Conservation (phyloP, 345 rosid species). For the Microcos paniculata region DNA sequence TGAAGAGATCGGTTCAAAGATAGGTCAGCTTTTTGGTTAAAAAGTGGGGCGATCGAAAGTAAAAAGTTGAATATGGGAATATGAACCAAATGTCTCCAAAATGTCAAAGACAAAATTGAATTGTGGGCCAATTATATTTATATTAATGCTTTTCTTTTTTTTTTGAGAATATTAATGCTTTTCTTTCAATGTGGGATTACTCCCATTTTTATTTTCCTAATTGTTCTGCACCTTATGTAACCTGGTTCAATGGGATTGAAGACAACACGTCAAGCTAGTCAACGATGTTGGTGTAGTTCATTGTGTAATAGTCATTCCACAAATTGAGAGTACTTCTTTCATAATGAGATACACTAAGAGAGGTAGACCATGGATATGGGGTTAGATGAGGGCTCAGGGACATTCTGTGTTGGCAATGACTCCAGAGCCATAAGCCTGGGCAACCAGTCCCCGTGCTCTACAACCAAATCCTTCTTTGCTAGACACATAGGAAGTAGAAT, state of each 20-base stretch:
- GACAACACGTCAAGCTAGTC: slow-evolving; percentile 34
- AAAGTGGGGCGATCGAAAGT: no score
- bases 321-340: slow-evolving; percentile 26
- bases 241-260: slow-evolving; percentile 37
- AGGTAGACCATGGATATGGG: slow-evolving; percentile 33
- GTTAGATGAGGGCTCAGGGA: slow-evolving; percentile 37
- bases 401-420: slow-evolving; percentile 64
- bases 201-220: no score
- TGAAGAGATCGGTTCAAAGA: no score
- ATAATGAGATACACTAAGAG: slow-evolving; percentile 30
- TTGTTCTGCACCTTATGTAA: slow-evolving; percentile 36
- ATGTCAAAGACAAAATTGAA: no score
- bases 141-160: no score
- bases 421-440: slow-evolving; percentile 96
- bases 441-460: slow-evolving; percentile 85
- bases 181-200: no score
- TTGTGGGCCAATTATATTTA: no score
- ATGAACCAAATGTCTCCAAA: no score
- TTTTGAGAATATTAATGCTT: no score
- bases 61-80: no score
- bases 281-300: slow-evolving; percentile 33
- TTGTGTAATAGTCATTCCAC: slow-evolving; percentile 44
- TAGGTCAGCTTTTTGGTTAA: no score
- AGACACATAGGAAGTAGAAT: slow-evolving; percentile 56
- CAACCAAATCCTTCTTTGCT: slow-evolving; percentile 67